Conservation (phyloP, 2,329 filamentous ascomycete genomes). For the Drechslera avenae region DNA sequence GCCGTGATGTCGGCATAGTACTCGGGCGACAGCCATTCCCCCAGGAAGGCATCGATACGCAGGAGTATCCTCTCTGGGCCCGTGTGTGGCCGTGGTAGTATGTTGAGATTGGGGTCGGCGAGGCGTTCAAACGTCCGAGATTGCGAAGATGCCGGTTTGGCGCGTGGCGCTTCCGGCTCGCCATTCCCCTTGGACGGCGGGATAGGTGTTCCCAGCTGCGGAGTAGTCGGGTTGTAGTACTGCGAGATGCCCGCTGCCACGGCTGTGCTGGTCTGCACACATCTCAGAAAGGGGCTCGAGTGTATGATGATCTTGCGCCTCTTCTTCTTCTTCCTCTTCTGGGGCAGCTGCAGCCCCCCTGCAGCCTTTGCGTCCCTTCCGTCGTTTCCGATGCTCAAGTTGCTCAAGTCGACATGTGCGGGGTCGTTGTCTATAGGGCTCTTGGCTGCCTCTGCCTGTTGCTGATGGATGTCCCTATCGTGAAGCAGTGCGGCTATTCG, state of each 20-base stretch:
- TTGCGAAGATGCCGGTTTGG: slow-evolving; percentile 27
- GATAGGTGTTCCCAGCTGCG: slow-evolving; percentile 26
- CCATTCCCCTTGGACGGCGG: slow-evolving; percentile 26
- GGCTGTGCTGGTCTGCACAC: slow-evolving; percentile 87
- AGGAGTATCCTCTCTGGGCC: slow-evolving; percentile 54
- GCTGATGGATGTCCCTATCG: slow-evolving; percentile 55
- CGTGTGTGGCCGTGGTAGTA: slow-evolving; percentile 38
- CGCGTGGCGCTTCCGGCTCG: slow-evolving; percentile 19
- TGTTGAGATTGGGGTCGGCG: slow-evolving; percentile 46
- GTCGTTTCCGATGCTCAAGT: slow-evolving; percentile 23
- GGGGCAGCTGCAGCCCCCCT: neutral
- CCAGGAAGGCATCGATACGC: slow-evolving; percentile 88
- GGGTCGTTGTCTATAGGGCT: slow-evolving; percentile 23
- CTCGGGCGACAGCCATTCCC: slow-evolving; percentile 91
- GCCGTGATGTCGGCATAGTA: slow-evolving; percentile 94
- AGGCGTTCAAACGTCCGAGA: slow-evolving; percentile 39
- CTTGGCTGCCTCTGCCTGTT: slow-evolving; percentile 48
- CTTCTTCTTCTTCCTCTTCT: slow-evolving; percentile 61
- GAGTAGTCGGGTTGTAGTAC: slow-evolving; percentile 52
- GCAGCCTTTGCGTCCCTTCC: neutral
- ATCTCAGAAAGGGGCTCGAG: slow-evolving; percentile 90
- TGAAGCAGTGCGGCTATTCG: slow-evolving; percentile 77
- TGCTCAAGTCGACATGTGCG: slow-evolving; percentile 29
- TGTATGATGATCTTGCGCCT: slow-evolving; percentile 84
- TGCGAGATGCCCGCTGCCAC: slow-evolving; percentile 84